These are phyloP conservation scores for Aspergillus pseudoglaucus DNA, from an alignment of 2,329 filamentous ascomycete genomes.

Conservation along the genomic window DNA sequence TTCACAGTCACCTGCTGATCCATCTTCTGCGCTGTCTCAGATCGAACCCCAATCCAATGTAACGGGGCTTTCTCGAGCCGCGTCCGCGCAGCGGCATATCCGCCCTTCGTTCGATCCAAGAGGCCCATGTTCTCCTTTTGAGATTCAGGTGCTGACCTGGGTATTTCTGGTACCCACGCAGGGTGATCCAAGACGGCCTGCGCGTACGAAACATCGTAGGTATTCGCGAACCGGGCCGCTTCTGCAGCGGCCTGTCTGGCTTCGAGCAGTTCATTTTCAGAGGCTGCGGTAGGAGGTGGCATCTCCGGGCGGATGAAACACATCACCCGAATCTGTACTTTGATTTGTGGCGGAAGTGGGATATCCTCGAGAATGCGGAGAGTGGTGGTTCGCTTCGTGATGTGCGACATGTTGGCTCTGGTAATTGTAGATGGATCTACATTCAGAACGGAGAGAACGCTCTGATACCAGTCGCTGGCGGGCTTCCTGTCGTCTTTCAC, in stretches of 20 bases:
- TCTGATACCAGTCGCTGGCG: conserved; percentile 50
- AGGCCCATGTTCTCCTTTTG: conserved; percentile 27
- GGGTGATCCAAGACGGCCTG: conserved; percentile 33
- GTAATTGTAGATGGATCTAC: conserved; percentile 44
- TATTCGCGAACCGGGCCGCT: conserved; percentile 32
- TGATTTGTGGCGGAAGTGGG: conserved; percentile 35
- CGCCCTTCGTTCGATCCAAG: conserved; percentile 41
- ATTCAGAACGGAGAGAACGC: conserved; percentile 47
- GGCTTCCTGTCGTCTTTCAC: conserved; percentile 20
- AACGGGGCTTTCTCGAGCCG: conserved; percentile 53
- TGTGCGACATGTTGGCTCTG: conserved; percentile 42
- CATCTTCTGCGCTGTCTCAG: conserved; percentile 33
- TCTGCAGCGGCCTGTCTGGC: conserved; percentile 29
- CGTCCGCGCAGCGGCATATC: conserved; percentile 44
- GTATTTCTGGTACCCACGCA: conserved; percentile 31
- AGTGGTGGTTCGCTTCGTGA: conserved; percentile 45
- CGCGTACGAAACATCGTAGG: conserved; percentile 33
- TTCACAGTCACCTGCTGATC: conserved; percentile 38
- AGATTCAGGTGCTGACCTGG: neutral
- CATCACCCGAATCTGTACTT: conserved; percentile 54
- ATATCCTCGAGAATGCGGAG: conserved; percentile 25
- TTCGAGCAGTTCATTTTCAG: conserved; percentile 22
- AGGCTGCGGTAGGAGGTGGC: conserved; percentile 11
- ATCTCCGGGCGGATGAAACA: conserved; percentile 46
- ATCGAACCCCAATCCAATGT: conserved; percentile 54